Conservation (phyloP, 495 filamentous ascomycete species). For the Penicillium roqueforti region DNA sequence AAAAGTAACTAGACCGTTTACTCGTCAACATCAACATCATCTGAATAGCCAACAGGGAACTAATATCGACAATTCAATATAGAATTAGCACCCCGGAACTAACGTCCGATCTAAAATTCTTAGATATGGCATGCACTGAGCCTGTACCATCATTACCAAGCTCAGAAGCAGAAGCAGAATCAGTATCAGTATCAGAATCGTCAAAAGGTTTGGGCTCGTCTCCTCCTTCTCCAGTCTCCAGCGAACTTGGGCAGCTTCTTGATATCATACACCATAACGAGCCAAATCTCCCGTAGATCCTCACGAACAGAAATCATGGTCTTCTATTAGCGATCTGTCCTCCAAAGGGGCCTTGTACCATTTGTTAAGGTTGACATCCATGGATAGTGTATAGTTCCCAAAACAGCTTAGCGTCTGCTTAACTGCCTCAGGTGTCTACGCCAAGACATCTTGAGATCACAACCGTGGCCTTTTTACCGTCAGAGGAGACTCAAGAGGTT, state of each 20-base stretch:
- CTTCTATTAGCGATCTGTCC: background rate
- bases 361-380: background rate
- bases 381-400: background rate
- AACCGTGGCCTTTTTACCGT: slow-evolving; percentile 2
- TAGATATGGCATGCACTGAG: background rate
- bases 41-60: background rate
- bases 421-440: background rate
- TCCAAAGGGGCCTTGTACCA: background rate
- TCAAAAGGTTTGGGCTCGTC: background rate
- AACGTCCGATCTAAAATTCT: background rate
- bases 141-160: background rate
- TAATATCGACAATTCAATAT: background rate
- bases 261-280: background rate
- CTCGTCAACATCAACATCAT: background rate
- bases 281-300: background rate
- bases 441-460: slow-evolving; percentile 1
- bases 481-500: background rate
- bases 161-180: no score
- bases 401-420: background rate
- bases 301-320: background rate
- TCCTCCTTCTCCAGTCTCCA: background rate
- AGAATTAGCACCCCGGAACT: no score
- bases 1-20: background rate
- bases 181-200: no score
- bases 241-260: background rate